phyloP scores from a whole-genome alignment of 129 eudicot species.

The Escallonia rubra region DNA sequence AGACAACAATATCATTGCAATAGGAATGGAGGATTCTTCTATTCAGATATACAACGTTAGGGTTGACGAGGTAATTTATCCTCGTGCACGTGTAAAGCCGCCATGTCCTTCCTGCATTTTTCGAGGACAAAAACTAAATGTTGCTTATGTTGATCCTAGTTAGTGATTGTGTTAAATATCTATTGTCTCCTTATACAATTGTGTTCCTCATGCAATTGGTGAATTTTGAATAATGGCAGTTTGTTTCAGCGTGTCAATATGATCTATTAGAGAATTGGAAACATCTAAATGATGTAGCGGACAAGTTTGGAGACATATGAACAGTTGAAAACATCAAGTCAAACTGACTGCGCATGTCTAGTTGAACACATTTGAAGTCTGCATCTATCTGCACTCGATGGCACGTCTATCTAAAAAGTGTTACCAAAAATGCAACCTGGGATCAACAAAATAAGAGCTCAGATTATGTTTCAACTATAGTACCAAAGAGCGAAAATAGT shows the following conservation, averaged over 20 bases:
- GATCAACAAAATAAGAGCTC: no score
- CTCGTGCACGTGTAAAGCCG: not conserved
- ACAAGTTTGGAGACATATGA: not conserved
- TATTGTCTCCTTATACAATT: not conserved
- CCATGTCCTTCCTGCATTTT: not conserved
- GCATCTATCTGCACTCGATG: no score
- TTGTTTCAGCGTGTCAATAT: not conserved
- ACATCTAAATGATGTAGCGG: not conserved
- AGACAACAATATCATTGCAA: constrained; percentile 78
- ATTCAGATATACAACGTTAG: constrained; percentile 76
- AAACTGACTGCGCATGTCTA: not conserved
- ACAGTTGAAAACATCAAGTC: not conserved
- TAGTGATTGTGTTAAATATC: not conserved
- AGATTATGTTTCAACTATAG: no score
- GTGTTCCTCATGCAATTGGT: not conserved
- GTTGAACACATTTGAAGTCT: no score
- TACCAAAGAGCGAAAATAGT: no score
- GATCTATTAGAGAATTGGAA: not conserved
- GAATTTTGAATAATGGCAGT: not conserved
- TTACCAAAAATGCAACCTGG: no score
- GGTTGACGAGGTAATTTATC: constrained; percentile 62
- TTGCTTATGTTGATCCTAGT: not conserved
- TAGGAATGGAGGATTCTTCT: constrained; percentile 84
- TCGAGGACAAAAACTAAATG: not conserved
- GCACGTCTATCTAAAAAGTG: no score